Percentiles rank a stretch among this genome's conserved stretches.
phyloP scores from a whole-genome alignment of 768 basidiomycete species.

The Pholiota conissans region DNA sequence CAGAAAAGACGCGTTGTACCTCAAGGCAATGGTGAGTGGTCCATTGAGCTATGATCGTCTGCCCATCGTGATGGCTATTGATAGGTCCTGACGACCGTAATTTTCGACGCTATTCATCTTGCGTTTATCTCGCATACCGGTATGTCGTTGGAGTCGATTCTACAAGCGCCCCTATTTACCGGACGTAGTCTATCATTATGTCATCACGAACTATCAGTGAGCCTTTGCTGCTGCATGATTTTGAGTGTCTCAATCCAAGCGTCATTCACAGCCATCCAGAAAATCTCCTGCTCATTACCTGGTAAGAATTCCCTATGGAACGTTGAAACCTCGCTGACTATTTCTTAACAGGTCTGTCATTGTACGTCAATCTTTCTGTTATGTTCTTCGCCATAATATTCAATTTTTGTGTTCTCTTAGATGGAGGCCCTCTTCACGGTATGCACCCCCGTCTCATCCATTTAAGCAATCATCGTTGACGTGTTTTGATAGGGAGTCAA shows the following conservation, averaged over 20 bases:
- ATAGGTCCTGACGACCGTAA: conserved; percentile 39
- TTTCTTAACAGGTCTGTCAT: conserved; percentile 33
- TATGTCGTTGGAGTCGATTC: too few relatives aligned
- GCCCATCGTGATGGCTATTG: neutral
- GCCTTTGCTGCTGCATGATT: conserved; percentile 7
- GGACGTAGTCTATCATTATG: conserved; percentile 52
- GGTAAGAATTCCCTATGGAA: conserved; percentile 18
- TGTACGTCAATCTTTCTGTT: conserved; percentile 23
- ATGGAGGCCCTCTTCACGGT: conserved; percentile 49
- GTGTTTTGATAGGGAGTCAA: conserved; percentile 42
- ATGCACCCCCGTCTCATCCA: conserved; percentile 8
- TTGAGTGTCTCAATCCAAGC: neutral
- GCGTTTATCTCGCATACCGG: conserved; percentile 45
- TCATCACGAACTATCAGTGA: conserved; percentile 42
- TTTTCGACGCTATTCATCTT: conserved; percentile 51
- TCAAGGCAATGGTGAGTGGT: conserved; percentile 39
- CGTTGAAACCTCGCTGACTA: neutral
- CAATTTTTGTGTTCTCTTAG: conserved; percentile 20
- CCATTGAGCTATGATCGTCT: neutral
- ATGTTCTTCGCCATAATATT: neutral
- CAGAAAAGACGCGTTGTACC: conserved; percentile 38
- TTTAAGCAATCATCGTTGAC: neutral
- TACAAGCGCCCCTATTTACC: too few relatives aligned
- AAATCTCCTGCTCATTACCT: conserved; percentile 23
- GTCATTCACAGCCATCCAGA: conserved; percentile 21